Evolutionary conservation across 306 rosid genomes (phyloP), one percentile per base, ranked within the genome.

Genomic region (Glycine tomentella): DNA sequence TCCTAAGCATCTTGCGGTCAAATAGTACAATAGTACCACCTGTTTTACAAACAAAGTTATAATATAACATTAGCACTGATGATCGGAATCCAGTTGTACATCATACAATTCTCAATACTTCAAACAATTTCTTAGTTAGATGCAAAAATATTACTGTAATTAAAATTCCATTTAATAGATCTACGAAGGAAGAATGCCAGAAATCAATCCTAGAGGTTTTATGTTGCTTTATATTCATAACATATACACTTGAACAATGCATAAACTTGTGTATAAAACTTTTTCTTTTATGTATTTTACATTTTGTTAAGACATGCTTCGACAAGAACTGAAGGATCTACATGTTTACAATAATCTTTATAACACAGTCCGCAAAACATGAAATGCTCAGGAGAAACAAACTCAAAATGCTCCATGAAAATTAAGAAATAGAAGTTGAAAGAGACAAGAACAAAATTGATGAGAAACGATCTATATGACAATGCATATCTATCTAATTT

Each of bases 1-100:
- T 90, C 82, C 99, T 88, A 69, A 92, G 97, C 97, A 89, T 87
- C 87, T 92, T 96, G 72, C 99, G 97, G 75, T 96, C 97, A 87
- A 96, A 96, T 70, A 93, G 79, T 70, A 86, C 88, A 72, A 96
- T 79, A 46, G 87, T 86, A 68, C 99, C 99, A 87, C 97, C 99
- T 96, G 91, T 87, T 81, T 83, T 62, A 72, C 73, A 74, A 51
- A 67, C 55, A 77, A 75, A 25, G 49, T 9, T 53, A 56, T 52
- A n/a, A n/a, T n/a, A n/a, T n/a, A 69, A 50, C 51, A 84, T 69
- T 66, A 81, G 44, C 69, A 67, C 25, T 64, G 48, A 51, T 67
- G 67, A 44, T 52, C 49, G 61, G 1, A 65, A 52, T 74, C 77
- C 55, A 49, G 62, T 49, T 80, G 36, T 42, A 65, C 56, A 77